Conservation (phyloP, 1,139 yeast species). For the Oligophagozyma castellii region DNA sequence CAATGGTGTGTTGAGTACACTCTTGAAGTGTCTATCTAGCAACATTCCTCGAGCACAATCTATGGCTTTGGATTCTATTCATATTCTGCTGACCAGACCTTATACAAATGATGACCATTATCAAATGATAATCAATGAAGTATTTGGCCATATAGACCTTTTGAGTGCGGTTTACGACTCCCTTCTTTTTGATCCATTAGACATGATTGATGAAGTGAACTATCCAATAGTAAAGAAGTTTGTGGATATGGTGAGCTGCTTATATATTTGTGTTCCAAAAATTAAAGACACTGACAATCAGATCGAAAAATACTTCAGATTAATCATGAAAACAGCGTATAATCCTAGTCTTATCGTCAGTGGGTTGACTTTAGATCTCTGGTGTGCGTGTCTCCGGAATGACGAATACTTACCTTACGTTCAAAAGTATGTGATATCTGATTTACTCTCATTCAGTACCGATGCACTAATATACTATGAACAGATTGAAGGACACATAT, state of each 20-base stretch:
- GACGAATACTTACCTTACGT: constrained; percentile 43
- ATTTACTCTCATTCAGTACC: constrained; percentile 62
- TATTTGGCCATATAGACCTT: constrained; percentile 62
- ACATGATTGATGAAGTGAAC: constrained; percentile 62
- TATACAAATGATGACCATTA: constrained; percentile 62
- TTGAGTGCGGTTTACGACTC: constrained; percentile 52
- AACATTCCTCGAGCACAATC: constrained; percentile 57
- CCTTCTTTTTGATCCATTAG: constrained; percentile 45
- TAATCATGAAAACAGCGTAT: constrained; percentile 67
- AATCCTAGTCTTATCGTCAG: constrained; percentile 84
- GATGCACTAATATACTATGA: constrained; percentile 67
- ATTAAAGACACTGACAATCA: constrained; percentile 21
- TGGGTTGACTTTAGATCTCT: constrained; percentile 81
- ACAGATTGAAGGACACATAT: constrained; percentile 49
- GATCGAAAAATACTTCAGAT: constrained; percentile 42
- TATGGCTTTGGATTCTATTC: constrained; percentile 82
- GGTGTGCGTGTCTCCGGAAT: constrained; percentile 81
- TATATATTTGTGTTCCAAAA: constrained; percentile 42
- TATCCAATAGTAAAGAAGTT: constrained; percentile 78
- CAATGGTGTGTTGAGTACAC: constrained; percentile 53
- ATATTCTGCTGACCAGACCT: constrained; percentile 73
- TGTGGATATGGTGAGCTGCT: constrained; percentile 85
- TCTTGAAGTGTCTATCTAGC: constrained; percentile 50
- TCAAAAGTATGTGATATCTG: constrained; percentile 40
- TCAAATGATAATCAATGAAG: constrained; percentile 64